Percentiles rank a stretch among this genome's conserved stretches.
Evolutionary conservation across 2,329 filamentous ascomycete genomes (phyloP).

Genomic region (Nigrograna mackinnonii): DNA sequence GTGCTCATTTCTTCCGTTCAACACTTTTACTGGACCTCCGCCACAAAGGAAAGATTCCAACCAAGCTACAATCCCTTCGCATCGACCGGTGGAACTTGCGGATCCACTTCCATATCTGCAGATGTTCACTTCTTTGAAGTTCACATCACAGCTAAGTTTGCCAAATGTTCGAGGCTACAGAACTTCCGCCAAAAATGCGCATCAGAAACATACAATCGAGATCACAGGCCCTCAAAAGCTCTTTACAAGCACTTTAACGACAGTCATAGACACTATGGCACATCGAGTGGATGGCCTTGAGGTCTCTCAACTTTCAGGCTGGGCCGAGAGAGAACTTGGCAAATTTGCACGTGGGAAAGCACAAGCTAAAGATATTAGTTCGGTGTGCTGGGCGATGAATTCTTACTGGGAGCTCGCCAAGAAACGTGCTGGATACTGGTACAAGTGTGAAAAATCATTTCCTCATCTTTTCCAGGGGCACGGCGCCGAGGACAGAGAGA

Average conservation of each 20-base stretch:
- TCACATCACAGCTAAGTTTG: conserved; percentile 56
- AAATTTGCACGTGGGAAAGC: conserved; percentile 52
- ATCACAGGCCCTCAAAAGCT: conserved; percentile 56
- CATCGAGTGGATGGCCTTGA: conserved; percentile 58
- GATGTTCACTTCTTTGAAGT: conserved; percentile 70
- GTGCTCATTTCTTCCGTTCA: conserved; percentile 46
- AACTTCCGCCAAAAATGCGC: conserved; percentile 14
- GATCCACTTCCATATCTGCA: conserved; percentile 72
- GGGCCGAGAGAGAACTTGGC: conserved; percentile 62
- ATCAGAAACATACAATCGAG: conserved; percentile 56
- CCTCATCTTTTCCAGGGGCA: conserved; percentile 25
- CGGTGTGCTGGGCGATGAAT: conserved; percentile 68
- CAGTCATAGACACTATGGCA: conserved; percentile 52
- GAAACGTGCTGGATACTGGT: conserved; percentile 67
- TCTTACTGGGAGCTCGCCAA: conserved; percentile 68
- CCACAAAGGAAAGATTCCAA: conserved; percentile 27
- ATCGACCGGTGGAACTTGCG: conserved; percentile 64
- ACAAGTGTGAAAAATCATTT: conserved; percentile 55
- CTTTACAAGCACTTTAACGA: conserved; percentile 61
- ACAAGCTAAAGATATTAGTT: conserved; percentile 57
- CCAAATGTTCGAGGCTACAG: conserved; percentile 14
- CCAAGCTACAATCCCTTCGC: conserved; percentile 57
- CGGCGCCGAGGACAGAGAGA: conserved; percentile 18
- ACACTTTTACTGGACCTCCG: conserved; percentile 21
- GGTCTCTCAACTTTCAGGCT: conserved; percentile 60